Percentiles rank a stretch among this genome's conserved stretches.
Conservation (phyloP, 306 rosid genomes). For the Quillaja saponaria region DNA sequence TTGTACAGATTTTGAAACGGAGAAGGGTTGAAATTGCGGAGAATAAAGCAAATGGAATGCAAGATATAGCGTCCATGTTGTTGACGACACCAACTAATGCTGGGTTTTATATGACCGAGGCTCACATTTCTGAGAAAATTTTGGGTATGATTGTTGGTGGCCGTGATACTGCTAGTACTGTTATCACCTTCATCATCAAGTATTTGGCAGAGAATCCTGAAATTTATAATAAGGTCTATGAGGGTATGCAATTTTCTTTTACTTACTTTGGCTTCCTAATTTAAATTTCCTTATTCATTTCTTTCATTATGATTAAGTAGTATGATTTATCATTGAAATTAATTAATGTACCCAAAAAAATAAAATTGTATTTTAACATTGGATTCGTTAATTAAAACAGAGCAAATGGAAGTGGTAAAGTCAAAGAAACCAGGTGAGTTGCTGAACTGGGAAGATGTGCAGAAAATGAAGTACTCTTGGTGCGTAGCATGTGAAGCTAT, state of each 20-base stretch:
- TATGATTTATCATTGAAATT: too few species aligned
- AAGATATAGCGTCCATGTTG: not conserved
- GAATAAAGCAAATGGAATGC: not conserved
- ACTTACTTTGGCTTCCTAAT: too few species aligned
- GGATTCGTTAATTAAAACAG: not conserved
- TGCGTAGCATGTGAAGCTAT: too few species aligned
- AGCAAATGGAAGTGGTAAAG: not conserved
- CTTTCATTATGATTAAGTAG: too few species aligned
- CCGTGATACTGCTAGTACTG: not conserved
- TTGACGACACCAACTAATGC: not conserved
- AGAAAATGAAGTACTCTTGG: not conserved
- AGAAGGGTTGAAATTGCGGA: not conserved
- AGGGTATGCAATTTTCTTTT: not conserved
- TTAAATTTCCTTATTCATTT: not conserved
- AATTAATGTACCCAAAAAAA: too few species aligned
- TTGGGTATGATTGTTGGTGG: not conserved
- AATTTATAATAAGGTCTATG: not conserved
- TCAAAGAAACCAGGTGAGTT: not conserved
- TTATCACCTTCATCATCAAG: not conserved
- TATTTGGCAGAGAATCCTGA: not conserved
- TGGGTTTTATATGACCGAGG: not conserved
- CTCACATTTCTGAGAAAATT: not conserved
- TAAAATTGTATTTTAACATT: too few species aligned
- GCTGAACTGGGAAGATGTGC: not conserved
- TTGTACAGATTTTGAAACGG: not conserved